These are phyloP conservation scores for Cyclotella sp. DNA, from an alignment of 108 stramenopile genomes.

Conservation along the genomic window DNA sequence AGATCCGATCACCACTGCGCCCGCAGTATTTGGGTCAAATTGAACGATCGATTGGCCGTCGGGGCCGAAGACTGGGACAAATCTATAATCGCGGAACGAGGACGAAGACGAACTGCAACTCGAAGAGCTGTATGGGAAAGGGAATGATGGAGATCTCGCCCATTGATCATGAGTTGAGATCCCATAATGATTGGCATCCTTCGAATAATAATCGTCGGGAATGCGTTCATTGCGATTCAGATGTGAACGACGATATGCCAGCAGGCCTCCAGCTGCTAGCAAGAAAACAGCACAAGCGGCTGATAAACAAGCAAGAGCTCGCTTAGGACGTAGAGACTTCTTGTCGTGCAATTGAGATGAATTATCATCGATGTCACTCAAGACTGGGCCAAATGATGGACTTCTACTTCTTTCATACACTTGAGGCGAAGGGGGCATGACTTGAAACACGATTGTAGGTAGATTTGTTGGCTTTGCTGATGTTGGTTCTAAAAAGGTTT, in stretches of 20 bases:
- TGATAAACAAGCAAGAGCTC: slow-evolving; percentile 11
- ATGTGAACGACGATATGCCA: not conserved
- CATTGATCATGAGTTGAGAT: slow-evolving; percentile 1
- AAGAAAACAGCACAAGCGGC: slow-evolving; percentile 4
- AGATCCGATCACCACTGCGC: slow-evolving; percentile 38
- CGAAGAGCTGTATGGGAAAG: slow-evolving; percentile 11
- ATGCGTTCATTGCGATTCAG: not conserved
- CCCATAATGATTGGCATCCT: slow-evolving; percentile 21
- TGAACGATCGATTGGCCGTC: slow-evolving; percentile 37
- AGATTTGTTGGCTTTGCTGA: not conserved
- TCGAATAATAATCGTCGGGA: slow-evolving; percentile 17
- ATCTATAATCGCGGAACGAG: slow-evolving; percentile 40
- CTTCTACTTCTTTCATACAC: not conserved
- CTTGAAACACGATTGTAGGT: not conserved
- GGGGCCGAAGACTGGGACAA: slow-evolving; percentile 31
- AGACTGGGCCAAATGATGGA: slow-evolving; percentile 1
- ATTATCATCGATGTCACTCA: not conserved
- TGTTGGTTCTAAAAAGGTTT: slow-evolving; percentile 1
- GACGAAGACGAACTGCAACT: slow-evolving; percentile 36
- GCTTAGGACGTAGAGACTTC: not conserved
- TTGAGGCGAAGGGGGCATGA: not conserved
- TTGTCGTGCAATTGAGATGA: not conserved
- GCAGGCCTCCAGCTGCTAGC: slow-evolving; percentile 2
- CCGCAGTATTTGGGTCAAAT: slow-evolving; percentile 44
- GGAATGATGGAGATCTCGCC: slow-evolving; percentile 14